Conservation (phyloP, 2,329 filamentous ascomycete species). For the Cercospora berteroae region DNA sequence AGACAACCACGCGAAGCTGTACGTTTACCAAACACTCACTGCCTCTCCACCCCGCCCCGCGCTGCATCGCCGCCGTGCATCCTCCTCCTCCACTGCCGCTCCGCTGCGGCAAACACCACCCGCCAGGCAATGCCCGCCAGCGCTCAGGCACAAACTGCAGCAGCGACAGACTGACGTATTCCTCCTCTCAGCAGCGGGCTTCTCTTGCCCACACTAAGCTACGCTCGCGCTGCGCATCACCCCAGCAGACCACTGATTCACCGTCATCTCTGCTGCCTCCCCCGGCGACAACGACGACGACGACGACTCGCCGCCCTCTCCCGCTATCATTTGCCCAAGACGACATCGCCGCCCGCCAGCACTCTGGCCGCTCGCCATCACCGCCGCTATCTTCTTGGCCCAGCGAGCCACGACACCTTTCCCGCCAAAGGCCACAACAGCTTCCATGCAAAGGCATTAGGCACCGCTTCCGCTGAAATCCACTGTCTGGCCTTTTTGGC, state of each 20-base stretch:
- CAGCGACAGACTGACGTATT: conserved; percentile 2
- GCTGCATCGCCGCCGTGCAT: neutral
- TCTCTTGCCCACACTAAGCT: neutral
- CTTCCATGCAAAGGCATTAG: conserved; percentile 29
- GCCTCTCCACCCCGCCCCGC: neutral
- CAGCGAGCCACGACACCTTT: conserved; percentile 13
- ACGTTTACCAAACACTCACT: neutral
- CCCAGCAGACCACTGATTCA: neutral
- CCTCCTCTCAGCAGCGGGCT: neutral
- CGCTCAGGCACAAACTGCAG: neutral
- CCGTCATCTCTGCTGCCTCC: neutral
- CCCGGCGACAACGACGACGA: neutral
- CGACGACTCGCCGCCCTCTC: neutral
- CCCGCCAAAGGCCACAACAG: conserved; percentile 26
- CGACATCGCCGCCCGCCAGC: conserved; percentile 4
- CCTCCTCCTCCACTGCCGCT: neutral
- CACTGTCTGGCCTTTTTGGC: conserved; percentile 47
- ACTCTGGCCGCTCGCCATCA: conserved; percentile 11
- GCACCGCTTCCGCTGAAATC: conserved; percentile 42
- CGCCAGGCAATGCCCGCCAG: neutral
- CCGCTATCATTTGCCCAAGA: conserved; percentile 5
- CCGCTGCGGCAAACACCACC: neutral
- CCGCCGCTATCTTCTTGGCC: conserved; percentile 3
- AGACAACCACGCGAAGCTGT: neutral
- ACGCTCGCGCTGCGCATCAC: neutral